Evolutionary conservation across 345 rosid species (phyloP), one percentile per base, ranked within the genome.

Genomic region (Boechera retrofracta): DNA sequence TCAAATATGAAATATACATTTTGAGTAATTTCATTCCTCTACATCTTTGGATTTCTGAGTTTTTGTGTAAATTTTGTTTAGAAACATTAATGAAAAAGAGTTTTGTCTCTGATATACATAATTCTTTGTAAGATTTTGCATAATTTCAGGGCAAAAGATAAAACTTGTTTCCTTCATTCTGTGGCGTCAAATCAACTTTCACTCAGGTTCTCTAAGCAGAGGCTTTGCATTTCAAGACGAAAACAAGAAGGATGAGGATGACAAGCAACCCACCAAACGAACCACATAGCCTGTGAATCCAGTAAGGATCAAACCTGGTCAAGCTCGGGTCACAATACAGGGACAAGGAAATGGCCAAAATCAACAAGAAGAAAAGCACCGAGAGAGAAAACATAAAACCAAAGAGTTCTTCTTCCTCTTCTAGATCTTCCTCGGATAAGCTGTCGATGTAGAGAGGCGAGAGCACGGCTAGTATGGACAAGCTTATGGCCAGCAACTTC

Each of bases 211-310:
- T 62, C 69, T 63, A 62, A 52, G 31, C 59, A 60, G 77, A 75
- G 57, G 78, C 77, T 84, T 84, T 87, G 67, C 82, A 90, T 83
- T 70, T 88, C 69, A 91, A 79, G 74, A 90, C 83, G 39, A 90
- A 75, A 2, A 86, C 83, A 69, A 91, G 96, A 84, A 91, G 81
- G 33, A 90, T 73, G 55, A 90, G 93, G 39, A 90, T 77, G 9
- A 87, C 71, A 24, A 89, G 48, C 79, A 91, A 87, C n/a, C 97
- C 97, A 61, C 89, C 85, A 49, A 92, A 85, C 3, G 97, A 94
- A 54, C 98, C 98, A 8, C 97, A 97, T 29, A 84, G 86, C 79
- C 98, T 85, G 63, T 94, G 92, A 78, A 94, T 90, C 98, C 93
- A 89, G 82, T 90, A 41, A 48, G 85, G 88, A 83, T 94, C 97